These are phyloP conservation scores for Ceratocystis eucalypticola DNA, from an alignment of 2,329 filamentous ascomycete genomes.

Conservation along the genomic window DNA sequence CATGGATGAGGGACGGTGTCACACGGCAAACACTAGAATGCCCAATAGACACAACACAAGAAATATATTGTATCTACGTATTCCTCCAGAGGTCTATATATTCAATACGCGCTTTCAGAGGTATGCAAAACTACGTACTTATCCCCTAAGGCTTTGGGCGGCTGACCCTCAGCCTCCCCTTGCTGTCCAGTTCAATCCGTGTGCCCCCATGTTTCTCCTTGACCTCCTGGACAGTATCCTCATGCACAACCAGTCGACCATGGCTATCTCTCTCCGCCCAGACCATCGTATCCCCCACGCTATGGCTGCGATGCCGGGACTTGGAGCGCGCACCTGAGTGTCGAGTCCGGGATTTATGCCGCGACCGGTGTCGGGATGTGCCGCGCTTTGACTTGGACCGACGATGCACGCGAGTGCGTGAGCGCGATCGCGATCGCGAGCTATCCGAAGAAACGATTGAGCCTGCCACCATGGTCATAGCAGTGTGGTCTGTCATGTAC, in stretches of 20 bases:
- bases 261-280: slow-evolving; percentile 26
- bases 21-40: too few relatives aligned
- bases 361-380: slow-evolving; percentile 12
- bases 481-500: background rate
- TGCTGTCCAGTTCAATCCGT: slow-evolving; percentile 75
- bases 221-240: slow-evolving; percentile 44
- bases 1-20: too few relatives aligned
- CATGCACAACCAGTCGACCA: slow-evolving; percentile 50
- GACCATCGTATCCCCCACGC: slow-evolving; percentile 3
- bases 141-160: slow-evolving; percentile 41
- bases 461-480: background rate
- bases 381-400: slow-evolving; percentile 10
- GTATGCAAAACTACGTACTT: background rate
- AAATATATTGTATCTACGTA: too few relatives aligned
- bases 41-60: too few relatives aligned
- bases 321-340: slow-evolving; percentile 2
- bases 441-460: background rate
- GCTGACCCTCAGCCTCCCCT: slow-evolving; percentile 88
- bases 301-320: background rate
- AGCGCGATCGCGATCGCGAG: slow-evolving; percentile 14
- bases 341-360: slow-evolving; percentile 6
- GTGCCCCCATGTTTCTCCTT: slow-evolving; percentile 43
- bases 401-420: background rate
- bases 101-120: too few relatives aligned
- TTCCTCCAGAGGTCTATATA: too few relatives aligned